A percentile compares a stretch with the other conserved stretches of the same genome.
Conservation (phyloP, 164 flowering plant species). For the Pachysandra terminalis region DNA sequence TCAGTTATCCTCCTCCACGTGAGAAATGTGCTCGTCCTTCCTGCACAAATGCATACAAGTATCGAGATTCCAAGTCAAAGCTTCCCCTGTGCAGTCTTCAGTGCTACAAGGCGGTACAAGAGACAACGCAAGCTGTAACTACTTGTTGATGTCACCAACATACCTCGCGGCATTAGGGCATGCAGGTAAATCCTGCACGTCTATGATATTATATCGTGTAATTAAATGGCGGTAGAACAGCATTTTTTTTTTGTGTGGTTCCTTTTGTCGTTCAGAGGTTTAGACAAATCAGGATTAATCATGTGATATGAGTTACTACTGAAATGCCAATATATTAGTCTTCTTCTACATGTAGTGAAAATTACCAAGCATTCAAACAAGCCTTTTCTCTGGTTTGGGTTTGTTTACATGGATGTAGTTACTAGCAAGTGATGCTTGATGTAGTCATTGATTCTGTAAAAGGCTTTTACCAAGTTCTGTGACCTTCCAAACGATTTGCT, state of each 20-base stretch:
- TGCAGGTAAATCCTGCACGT: background rate
- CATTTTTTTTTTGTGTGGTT: too few species aligned
- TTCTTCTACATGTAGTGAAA: too few species aligned
- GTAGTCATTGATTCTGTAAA: too few species aligned
- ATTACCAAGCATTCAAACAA: too few species aligned
- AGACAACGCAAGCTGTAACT: slow-evolving; percentile 24
- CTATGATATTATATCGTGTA: background rate
- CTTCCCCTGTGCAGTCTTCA: slow-evolving; percentile 75
- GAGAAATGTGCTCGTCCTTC: slow-evolving; percentile 74
- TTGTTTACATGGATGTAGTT: too few species aligned
- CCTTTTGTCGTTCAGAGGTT: background rate
- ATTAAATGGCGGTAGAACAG: background rate
- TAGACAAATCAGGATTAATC: background rate
- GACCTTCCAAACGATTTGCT: too few species aligned
- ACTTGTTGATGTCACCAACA: slow-evolving; percentile 27
- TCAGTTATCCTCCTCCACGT: slow-evolving; percentile 77
- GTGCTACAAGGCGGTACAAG: slow-evolving; percentile 66
- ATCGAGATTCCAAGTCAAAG: slow-evolving; percentile 71
- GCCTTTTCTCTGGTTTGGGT: too few species aligned
- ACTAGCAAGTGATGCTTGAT: too few species aligned
- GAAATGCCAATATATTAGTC: too few species aligned
- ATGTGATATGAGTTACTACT: background rate
- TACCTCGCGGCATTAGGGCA: background rate
- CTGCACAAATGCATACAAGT: slow-evolving; percentile 60
- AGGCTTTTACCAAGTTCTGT: too few species aligned